Conservation (phyloP, 805 yeast species). For the Monosporozyma yasuniensis region DNA sequence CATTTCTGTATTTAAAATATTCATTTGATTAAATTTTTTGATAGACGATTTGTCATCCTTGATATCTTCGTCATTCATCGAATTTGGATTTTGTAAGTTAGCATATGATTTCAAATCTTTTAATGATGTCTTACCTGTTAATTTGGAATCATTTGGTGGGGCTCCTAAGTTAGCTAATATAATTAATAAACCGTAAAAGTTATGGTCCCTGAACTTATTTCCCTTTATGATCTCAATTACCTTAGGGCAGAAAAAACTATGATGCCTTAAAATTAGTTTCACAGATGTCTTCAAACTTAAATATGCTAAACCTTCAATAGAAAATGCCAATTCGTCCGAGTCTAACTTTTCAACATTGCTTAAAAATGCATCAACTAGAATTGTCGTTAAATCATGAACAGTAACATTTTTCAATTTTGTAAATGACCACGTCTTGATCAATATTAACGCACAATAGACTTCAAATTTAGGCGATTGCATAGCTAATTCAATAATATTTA, state of each 20-base stretch:
- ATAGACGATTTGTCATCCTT: constrained; percentile 13
- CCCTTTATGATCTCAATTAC: constrained; percentile 21
- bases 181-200: constrained; percentile 28
- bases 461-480: constrained; percentile 22
- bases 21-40: constrained; percentile 12
- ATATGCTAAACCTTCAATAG: constrained; percentile 43
- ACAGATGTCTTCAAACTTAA: constrained; percentile 36
- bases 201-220: constrained; percentile 8
- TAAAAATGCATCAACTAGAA: constrained; percentile 17
- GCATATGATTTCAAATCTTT: constrained; percentile 28
- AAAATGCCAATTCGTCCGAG: constrained; percentile 4
- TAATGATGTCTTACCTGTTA: constrained; percentile 14
- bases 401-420: constrained; percentile 29
- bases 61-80: constrained; percentile 7
- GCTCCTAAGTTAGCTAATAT: constrained; percentile 29
- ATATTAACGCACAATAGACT: constrained; percentile 35
- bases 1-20: constrained; percentile 15
- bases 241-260: constrained; percentile 29
- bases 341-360: not conserved
- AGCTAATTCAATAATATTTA: constrained; percentile 34
- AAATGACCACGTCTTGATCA: constrained; percentile 52
- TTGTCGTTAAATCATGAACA: constrained; percentile 28
- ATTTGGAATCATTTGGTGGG: constrained; percentile 13
- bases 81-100: constrained; percentile 20
- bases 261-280: constrained; percentile 31